These are phyloP conservation scores for Excoecaria cochinchinensis DNA, from an alignment of 345 rosid species.

Conservation along the genomic window DNA sequence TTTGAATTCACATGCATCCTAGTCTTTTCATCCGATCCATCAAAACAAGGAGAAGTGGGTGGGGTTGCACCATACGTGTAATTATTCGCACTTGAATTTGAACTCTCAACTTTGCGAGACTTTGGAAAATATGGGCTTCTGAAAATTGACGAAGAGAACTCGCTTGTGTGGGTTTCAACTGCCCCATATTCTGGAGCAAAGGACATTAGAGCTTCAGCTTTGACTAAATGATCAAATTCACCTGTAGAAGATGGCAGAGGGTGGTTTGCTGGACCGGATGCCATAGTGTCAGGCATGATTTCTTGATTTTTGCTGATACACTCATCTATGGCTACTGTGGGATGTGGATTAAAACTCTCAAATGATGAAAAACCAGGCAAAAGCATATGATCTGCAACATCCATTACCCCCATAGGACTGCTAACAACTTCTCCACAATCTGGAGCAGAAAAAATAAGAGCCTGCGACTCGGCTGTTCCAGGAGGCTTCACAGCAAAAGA, in stretches of 20 bases:
- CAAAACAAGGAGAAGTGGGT: constrained; percentile 59
- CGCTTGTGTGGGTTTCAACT: constrained; percentile 73
- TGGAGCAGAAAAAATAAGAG: constrained; percentile 72
- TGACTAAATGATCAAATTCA: constrained; percentile 90
- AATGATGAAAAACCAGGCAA: constrained; percentile 77
- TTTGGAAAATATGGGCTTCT: constrained; percentile 85
- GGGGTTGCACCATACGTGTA: constrained; percentile 83
- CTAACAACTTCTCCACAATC: constrained; percentile 78
- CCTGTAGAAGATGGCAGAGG: constrained; percentile 46
- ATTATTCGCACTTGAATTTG: constrained; percentile 65
- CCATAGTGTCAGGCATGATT: constrained; percentile 40
- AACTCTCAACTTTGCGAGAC: constrained; percentile 61
- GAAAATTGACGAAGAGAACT: constrained; percentile 58
- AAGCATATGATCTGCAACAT: constrained; percentile 78
- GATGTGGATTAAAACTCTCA: constrained; percentile 75
- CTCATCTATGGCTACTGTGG: constrained; percentile 55
- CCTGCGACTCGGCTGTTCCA: constrained; percentile 96
- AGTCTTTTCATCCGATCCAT: constrained; percentile 64
- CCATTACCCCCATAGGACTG: constrained; percentile 77
- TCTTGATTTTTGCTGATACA: constrained; percentile 70
- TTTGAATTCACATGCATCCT: constrained; percentile 44
- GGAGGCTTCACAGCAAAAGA: constrained; percentile 67
- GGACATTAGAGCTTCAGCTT: constrained; percentile 94
- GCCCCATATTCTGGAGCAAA: constrained; percentile 98
- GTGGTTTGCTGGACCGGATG: constrained; percentile 47